phyloP scores from a whole-genome alignment of 192 early-diverging fungal genomes.

The Coemansia sp. region DNA sequence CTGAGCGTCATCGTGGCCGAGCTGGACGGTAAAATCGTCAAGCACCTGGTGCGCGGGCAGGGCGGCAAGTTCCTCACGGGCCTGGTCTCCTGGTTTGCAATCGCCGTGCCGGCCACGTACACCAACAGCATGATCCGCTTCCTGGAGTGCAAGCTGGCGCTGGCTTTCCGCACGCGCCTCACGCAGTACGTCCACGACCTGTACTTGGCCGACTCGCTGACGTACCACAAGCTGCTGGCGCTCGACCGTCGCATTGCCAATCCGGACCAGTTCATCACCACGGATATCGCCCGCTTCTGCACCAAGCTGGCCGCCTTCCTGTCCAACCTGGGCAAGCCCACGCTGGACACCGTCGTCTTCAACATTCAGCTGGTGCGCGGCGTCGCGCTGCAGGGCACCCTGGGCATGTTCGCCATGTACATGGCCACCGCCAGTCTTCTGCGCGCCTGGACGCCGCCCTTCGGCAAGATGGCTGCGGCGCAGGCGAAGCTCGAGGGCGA shows the following conservation, averaged over 20 bases:
- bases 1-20: slow-evolving; percentile 88
- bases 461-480: slow-evolving; percentile 90
- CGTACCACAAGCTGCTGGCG: slow-evolving; percentile 89
- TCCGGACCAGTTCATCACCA: slow-evolving; percentile 84
- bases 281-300: slow-evolving; percentile 92
- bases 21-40: slow-evolving; percentile 92
- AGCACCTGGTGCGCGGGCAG: slow-evolving; percentile 86
- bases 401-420: slow-evolving; percentile 76
- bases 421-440: slow-evolving; percentile 75
- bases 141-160: slow-evolving; percentile 57
- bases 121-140: slow-evolving; percentile 92
- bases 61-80: slow-evolving; percentile 73
- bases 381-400: slow-evolving; percentile 81
- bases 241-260: slow-evolving; percentile 87
- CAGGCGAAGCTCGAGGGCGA: slow-evolving; percentile 91
- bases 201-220: slow-evolving; percentile 85
- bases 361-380: slow-evolving; percentile 82
- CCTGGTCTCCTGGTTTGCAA: slow-evolving; percentile 85
- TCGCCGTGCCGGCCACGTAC: slow-evolving; percentile 94
- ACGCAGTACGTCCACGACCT: slow-evolving; percentile 87
- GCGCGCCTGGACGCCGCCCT: slow-evolving; percentile 87
- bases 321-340: slow-evolving; percentile 92
- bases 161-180: slow-evolving; percentile 81
- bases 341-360: slow-evolving; percentile 92
- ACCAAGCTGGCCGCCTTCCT: slow-evolving; percentile 80